Evolutionary conservation across 225 moss, liverwort and hornwort species (phyloP), one percentile per base, ranked within the genome.

Genomic region (Polytrichum formosum): DNA sequence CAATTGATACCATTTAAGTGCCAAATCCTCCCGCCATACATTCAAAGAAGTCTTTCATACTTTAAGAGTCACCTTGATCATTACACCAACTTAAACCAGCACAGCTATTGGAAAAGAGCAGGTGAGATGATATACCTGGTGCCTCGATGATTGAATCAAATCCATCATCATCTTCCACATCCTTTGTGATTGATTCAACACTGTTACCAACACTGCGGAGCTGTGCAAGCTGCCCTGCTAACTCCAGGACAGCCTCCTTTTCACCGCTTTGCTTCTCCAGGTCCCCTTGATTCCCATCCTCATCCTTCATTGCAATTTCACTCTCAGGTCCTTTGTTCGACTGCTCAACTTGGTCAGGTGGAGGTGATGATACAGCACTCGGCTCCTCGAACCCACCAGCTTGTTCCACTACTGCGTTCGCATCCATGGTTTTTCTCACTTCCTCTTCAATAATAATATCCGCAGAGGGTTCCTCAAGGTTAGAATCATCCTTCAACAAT

Each of bases 251-350:
- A 26, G 59, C 69, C 55, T 61, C 61, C 35, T 62, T 62, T 20
- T 71, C 71, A 10, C 62, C 46, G 29, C 46, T 62, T 54, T 71
- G 53, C 60, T 26, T 35, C 61, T 63, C 71, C 30, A 71, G 61
- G 8, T 62, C 46, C 16, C 18, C 71, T 26, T 62, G 61, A 61
- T 71, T 62, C 25, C 13, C 26, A 25, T 19, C 56, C n/a, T 7
- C n/a, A 17, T 59, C 30, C 21, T 70, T 58, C 60, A 19, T 46
- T 46, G 3, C 46, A 46, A 46, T 46, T 46, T 46, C 46, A 46
- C 46, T 46, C 7, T 46, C 46, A 46, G 46, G 46, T 46, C 46
- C 46, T 46, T 46, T 16, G 46, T 46, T 46, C 16, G 4, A 46
- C 46, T 46, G 46, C 46, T 46, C 46, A 46, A 46, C 46, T 13